Percentiles rank a stretch among this genome's conserved stretches.
These are phyloP conservation scores for Ceratocystis lukuohia DNA, from an alignment of 2,329 filamentous ascomycete species.

Conservation along the genomic window DNA sequence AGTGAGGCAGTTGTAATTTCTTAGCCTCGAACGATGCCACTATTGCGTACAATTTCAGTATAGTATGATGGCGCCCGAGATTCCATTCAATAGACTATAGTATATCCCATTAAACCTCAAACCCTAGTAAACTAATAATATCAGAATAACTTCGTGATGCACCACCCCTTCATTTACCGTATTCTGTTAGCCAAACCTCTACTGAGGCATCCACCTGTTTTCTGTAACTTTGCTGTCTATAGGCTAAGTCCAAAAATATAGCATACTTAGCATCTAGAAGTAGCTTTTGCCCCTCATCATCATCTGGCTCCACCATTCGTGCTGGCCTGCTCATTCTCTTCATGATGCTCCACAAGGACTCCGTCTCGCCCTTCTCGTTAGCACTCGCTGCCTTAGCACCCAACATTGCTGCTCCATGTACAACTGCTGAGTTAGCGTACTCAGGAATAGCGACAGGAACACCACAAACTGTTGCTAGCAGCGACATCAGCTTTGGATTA, in stretches of 20 bases:
- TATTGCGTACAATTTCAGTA: neutral
- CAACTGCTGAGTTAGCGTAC: conserved; percentile 90
- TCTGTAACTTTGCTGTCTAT: conserved; percentile 71
- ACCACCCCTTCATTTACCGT: conserved; percentile 7
- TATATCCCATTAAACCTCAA: neutral
- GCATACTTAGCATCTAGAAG: conserved; percentile 81
- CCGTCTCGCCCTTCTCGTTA: conserved; percentile 51
- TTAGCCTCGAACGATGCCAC: neutral
- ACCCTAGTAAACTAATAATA: neutral
- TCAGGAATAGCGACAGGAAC: conserved; percentile 89
- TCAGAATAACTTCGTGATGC: neutral
- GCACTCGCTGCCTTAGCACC: conserved; percentile 92
- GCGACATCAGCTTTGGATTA: conserved; percentile 79
- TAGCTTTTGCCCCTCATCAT: conserved; percentile 59
- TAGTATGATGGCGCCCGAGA: neutral
- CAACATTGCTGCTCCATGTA: conserved; percentile 96
- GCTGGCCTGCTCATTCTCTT: conserved; percentile 93
- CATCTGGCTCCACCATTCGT: conserved; percentile 63
- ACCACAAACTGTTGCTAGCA: conserved; percentile 78
- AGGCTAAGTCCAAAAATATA: conserved; percentile 87
- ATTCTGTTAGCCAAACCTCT: conserved; percentile 16
- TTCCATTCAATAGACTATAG: no score
- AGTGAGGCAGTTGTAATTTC: neutral
- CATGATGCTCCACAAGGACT: conserved; percentile 93
- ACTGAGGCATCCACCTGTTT: conserved; percentile 57